phyloP scores from a whole-genome alignment of 2,329 filamentous ascomycete genomes.

The Chalara sp. region DNA sequence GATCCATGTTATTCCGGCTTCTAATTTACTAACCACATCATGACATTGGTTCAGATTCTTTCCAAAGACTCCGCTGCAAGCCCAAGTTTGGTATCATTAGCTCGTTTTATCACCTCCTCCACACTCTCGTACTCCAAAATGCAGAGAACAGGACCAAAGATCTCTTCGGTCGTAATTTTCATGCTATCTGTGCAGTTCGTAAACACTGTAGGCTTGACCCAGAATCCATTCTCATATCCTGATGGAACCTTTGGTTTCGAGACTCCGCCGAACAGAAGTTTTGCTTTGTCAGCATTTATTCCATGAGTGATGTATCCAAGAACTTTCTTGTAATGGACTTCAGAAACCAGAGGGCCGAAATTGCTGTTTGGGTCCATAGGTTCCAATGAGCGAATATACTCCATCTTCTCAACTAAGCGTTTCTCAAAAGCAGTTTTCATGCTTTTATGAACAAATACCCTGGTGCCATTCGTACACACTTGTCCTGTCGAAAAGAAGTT shows the following conservation, averaged over 20 bases:
- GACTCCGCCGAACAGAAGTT: slow-evolving; percentile 64
- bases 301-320: slow-evolving; percentile 70
- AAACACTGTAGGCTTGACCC: slow-evolving; percentile 79
- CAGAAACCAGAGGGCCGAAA: slow-evolving; percentile 76
- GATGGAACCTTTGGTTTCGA: slow-evolving; percentile 40
- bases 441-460: slow-evolving; percentile 69
- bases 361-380: slow-evolving; percentile 69
- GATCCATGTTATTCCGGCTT: slow-evolving; percentile 86
- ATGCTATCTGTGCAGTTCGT: slow-evolving; percentile 79
- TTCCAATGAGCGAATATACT: slow-evolving; percentile 63
- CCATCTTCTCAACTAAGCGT: slow-evolving; percentile 62
- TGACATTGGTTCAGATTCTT: slow-evolving; percentile 69
- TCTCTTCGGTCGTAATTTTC: slow-evolving; percentile 75
- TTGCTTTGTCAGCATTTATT: slow-evolving; percentile 65
- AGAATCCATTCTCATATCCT: slow-evolving; percentile 57
- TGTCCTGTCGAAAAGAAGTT: slow-evolving; percentile 91
- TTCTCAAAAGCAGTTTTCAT: slow-evolving; percentile 65
- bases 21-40: slow-evolving; percentile 59
- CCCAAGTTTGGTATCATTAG: slow-evolving; percentile 71
- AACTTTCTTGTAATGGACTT: slow-evolving; percentile 71
- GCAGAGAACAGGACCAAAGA: slow-evolving; percentile 83
- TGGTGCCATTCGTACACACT: slow-evolving; percentile 87
- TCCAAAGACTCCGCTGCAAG: slow-evolving; percentile 79
- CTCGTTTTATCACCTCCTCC: slow-evolving; percentile 63
- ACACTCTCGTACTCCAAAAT: slow-evolving; percentile 67